Evolutionary conservation across 2,329 filamentous ascomycete genomes (phyloP).

Genomic region (Thelonectria blattea): DNA sequence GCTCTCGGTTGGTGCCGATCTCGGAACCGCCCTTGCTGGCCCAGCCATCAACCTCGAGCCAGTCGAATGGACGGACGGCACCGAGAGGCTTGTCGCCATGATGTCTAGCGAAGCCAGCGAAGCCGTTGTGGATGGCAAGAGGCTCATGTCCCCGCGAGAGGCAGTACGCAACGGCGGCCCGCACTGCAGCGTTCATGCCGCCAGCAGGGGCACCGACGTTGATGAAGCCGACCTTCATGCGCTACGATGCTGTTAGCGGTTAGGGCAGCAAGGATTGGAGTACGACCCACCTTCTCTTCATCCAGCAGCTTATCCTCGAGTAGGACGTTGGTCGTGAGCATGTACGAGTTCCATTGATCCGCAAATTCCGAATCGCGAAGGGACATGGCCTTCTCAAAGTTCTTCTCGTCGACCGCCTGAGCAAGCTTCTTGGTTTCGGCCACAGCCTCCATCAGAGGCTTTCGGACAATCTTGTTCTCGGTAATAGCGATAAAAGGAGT

Average conservation of each 20-base stretch:
- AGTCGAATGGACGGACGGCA: slow-evolving; percentile 83
- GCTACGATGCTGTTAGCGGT: slow-evolving; percentile 55
- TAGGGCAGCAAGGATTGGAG: background rate
- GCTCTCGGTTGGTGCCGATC: slow-evolving; percentile 94
- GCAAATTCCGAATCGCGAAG: slow-evolving; percentile 92
- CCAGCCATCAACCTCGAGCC: slow-evolving; percentile 95
- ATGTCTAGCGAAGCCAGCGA: slow-evolving; percentile 90
- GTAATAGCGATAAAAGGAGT: slow-evolving; percentile 96
- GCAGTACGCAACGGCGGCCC: slow-evolving; percentile 92
- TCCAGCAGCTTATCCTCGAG: slow-evolving; percentile 72
- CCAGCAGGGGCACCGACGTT: slow-evolving; percentile 96
- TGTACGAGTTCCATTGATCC: slow-evolving; percentile 89
- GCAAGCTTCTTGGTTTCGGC: slow-evolving; percentile 84
- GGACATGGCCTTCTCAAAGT: slow-evolving; percentile 87
- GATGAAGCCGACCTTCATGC: slow-evolving; percentile 93
- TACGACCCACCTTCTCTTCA: slow-evolving; percentile 66
- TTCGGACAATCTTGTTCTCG: slow-evolving; percentile 96
- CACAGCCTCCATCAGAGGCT: slow-evolving; percentile 88
- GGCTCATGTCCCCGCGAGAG: slow-evolving; percentile 90
- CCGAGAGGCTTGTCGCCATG: slow-evolving; percentile 82
- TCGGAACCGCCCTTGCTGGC: slow-evolving; percentile 96
- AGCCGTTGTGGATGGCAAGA: slow-evolving; percentile 93
- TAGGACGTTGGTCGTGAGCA: slow-evolving; percentile 86
- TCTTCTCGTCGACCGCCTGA: slow-evolving; percentile 79
- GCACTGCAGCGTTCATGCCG: slow-evolving; percentile 96